Base-by-base conservation (phyloP, 345 rosid species). In the Leavenworthia alabamica region DNA sequence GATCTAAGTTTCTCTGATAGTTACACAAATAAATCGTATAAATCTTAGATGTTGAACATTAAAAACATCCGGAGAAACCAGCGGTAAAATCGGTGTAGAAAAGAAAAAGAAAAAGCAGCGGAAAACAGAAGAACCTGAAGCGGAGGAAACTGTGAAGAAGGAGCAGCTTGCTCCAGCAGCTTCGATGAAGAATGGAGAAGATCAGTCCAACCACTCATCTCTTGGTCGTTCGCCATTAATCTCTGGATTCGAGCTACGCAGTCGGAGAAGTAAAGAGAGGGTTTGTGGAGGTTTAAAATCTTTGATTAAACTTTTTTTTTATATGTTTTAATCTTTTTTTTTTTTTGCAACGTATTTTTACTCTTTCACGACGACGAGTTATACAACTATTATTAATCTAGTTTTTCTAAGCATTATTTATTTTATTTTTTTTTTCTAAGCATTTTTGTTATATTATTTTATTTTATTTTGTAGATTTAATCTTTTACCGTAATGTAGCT, bases 111-210 rank as follows among this genome's bases (percentile, higher is more conserved):
- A 31, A 28, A 53, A 56, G 27, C 46, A 31, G 36, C 50, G 49
- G 60, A 16, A 65, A 55, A 45, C 16, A 51, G 60, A 44, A 48
- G 49, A 37, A 92, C 98, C 98, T 92, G 99, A 57, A 93, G 96
- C 66, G 97, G 96, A 80, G 97, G 99, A 72, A 93, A 93, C 80
- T 89, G 97, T 70, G 97, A 82, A 8, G 97, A 85, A 62, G 99
- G 96, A 81, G 96, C 94, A 23, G 97, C 96, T 70, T 87, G 99
- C 37, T 93, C 97, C 57, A 93, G 86, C 68, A 93, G 97, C 81
- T 89, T 89, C 35, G 97, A 72, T 8, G 99, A 93, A 39, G 97
- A 85, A 58, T 86, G 91, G 22, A 93, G 94, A 69, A 93, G 88
- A 78, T 93, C 96, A 31, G 89, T 89, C 97, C 96, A 93, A 68